A percentile compares a stretch with the other conserved stretches of the same genome.
Evolutionary conservation across 805 yeast species (phyloP).

Genomic region (Metschnikowia chrysomelidarum): DNA sequence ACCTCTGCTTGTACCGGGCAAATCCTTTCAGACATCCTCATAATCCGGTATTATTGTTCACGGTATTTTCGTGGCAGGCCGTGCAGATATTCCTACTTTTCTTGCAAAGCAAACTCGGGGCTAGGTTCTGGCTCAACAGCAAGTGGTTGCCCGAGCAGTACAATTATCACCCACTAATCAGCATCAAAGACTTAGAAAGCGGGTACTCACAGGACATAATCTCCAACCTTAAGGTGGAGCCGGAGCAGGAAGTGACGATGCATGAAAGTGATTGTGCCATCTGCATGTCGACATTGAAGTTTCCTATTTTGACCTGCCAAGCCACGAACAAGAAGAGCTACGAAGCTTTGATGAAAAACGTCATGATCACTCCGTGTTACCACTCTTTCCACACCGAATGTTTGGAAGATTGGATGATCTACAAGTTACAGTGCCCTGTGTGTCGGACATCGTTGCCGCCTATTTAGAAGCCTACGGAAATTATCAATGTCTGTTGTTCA

Average conservation of each 20-base stretch:
- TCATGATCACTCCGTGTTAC: slow-evolving; percentile 87
- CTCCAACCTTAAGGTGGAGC: slow-evolving; percentile 31
- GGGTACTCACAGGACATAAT: slow-evolving; percentile 52
- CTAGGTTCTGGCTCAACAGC: slow-evolving; percentile 81
- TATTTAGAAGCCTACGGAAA: slow-evolving; percentile 23
- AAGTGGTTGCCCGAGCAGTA: slow-evolving; percentile 76
- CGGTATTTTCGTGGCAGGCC: slow-evolving; percentile 53
- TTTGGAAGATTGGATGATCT: slow-evolving; percentile 89
- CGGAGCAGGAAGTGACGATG: slow-evolving; percentile 26
- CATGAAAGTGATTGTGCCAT: slow-evolving; percentile 78
- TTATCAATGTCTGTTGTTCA: slow-evolving; percentile 3
- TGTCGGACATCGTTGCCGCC: slow-evolving; percentile 88
- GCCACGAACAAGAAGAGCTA: slow-evolving; percentile 8
- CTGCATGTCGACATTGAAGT: slow-evolving; percentile 55
- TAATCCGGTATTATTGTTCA: slow-evolving; percentile 49
- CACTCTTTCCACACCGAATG: slow-evolving; percentile 91
- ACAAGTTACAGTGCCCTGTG: slow-evolving; percentile 90
- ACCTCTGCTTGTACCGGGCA: slow-evolving; percentile 48
- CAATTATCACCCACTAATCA: slow-evolving; percentile 72
- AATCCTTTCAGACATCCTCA: slow-evolving; percentile 73
- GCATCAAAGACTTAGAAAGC: slow-evolving; percentile 57
- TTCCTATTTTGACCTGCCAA: slow-evolving; percentile 14
- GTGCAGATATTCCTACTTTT: slow-evolving; percentile 58
- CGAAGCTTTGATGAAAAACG: slow-evolving; percentile 32
- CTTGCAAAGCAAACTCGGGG: slow-evolving; percentile 67